Base-by-base conservation (phyloP, 257 asterid species). In the Lycium ferocissimum region DNA sequence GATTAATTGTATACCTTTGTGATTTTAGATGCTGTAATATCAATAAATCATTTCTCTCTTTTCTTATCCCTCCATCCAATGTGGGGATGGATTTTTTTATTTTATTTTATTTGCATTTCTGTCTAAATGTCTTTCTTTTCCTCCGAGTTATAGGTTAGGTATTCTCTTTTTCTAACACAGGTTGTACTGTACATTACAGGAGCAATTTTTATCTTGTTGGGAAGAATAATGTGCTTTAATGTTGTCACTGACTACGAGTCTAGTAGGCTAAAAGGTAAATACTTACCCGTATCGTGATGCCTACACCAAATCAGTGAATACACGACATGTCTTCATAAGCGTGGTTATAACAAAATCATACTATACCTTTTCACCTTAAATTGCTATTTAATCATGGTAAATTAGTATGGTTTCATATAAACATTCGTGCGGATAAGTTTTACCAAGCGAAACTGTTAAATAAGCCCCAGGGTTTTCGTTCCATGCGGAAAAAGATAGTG, bases 21-120 rank as follows among this genome's bases (percentile, higher is more conserved):
- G 81, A 26, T 49, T 9, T 73, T 75, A 75, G 22, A 20, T 13
- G 45, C 62, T 49, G 81, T n/a, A 22, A 76, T 53, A 51, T 76
- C 65, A 51, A 53, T 51, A 63, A 26, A 49, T 51, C 26, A 51
- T 51, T 17, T 72, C 5, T 45, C 11, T 13, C 11, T 13, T 22
- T 49, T 75, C 45, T 7, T 3, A 51, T 1, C 81, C 51, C 43
- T 26, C 38, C 9, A 26, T 3, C 12, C 13, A 49, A 73, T 2
- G n/a, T 47, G 43, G 18, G 22, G 22, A 51, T 71, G 22, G 0
- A 20, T 33, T 0, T 13, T 20, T 6, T 49, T 7, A 37, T 49
- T 2, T 20, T 45, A 35, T 72, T 72, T n/a, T 5, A 43, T n/a
- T 20, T 65, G 7, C 43, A 22, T 9, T 65, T 13, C 71, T 33